Evolutionary conservation across 306 rosid species (phyloP).

Genomic region (Rosa rugosa): DNA sequence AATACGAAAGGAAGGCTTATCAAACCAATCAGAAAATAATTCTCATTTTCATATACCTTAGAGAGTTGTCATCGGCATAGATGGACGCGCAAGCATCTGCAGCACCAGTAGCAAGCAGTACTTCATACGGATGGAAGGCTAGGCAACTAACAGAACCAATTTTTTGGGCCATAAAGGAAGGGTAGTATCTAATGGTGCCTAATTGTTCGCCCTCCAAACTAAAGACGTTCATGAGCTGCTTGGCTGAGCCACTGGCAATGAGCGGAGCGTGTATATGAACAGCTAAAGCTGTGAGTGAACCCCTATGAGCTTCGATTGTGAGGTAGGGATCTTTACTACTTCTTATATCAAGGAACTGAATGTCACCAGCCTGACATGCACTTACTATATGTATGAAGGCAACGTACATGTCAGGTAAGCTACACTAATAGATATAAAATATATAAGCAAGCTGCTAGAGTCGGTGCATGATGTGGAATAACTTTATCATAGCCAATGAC

Average conservation of each 20-base stretch:
- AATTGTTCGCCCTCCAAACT: constrained; percentile 82
- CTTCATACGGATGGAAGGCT: constrained; percentile 81
- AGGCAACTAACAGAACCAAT: constrained; percentile 92
- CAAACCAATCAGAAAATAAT: constrained; percentile 23
- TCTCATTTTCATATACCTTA: constrained; percentile 52
- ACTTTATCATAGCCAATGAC: background rate
- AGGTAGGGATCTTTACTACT: constrained; percentile 57
- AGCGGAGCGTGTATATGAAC: constrained; percentile 96
- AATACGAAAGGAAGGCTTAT: constrained; percentile 27
- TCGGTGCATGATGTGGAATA: background rate
- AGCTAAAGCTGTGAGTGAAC: constrained; percentile 93
- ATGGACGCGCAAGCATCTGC: constrained; percentile 75
- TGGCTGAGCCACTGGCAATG: constrained; percentile 95
- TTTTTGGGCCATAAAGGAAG: constrained; percentile 95
- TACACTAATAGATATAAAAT: background rate
- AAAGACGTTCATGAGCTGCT: constrained; percentile 85
- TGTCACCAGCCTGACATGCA: constrained; percentile 94
- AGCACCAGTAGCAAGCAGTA: constrained; percentile 93
- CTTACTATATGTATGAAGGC: constrained; percentile 70
- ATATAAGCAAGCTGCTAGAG: background rate
- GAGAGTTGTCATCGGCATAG: constrained; percentile 75
- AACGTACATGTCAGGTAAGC: background rate
- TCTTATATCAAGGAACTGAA: constrained; percentile 95
- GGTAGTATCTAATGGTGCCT: constrained; percentile 79
- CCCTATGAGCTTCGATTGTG: constrained; percentile 82